Base-by-base conservation (phyloP, 306 rosid genomes). In the Acacia crassicarpa region DNA sequence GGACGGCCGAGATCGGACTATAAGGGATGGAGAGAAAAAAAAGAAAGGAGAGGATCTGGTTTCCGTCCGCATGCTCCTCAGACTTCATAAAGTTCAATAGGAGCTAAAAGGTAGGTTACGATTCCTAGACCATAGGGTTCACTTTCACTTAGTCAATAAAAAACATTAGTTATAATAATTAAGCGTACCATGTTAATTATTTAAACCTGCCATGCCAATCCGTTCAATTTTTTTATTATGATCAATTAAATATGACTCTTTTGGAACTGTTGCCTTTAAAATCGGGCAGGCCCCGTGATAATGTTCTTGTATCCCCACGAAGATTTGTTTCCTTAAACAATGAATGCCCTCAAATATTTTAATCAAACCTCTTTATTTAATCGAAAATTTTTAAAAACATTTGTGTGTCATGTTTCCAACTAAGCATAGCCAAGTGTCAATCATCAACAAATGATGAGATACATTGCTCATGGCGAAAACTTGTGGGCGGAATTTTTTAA, bases 371-470 rank as follows among this genome's bases (percentile, higher is more conserved):
- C 10, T 76, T 65, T 46, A 12, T 32, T 35, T 41, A 54, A 75
- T 68, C 13, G 14, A 30, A 30, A 30, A 1, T 30, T 30, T 30
- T 30, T 40, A 10, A 4, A 2, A 23, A 11, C 17, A 22, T 13
- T 23, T 25, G 45, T 17, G 1, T 14, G 14, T 51, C 9, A 65
- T 73, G 83, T 63, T 30, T 78, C 75, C 76, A 83, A 27, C 86
- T 46, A 71, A 71, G 61, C 68, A n/a, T 27, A 46, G 79, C 79
- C 82, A 83, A 63, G 80, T 78, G 86, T 83, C 86, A 83, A 65
- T 72, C 76, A 83, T 83, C 75, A 72, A 78, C 79, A 78, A 69
- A 78, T 83, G 43, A 78, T 72, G 61, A 78, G 75, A 19, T 9
- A 12, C 16, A 43, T 78, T 27, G 27, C 76, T 66, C 71, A 78